These are phyloP conservation scores for Calocybe cyanea DNA, from an alignment of 768 basidiomycete genomes.

Conservation along the genomic window DNA sequence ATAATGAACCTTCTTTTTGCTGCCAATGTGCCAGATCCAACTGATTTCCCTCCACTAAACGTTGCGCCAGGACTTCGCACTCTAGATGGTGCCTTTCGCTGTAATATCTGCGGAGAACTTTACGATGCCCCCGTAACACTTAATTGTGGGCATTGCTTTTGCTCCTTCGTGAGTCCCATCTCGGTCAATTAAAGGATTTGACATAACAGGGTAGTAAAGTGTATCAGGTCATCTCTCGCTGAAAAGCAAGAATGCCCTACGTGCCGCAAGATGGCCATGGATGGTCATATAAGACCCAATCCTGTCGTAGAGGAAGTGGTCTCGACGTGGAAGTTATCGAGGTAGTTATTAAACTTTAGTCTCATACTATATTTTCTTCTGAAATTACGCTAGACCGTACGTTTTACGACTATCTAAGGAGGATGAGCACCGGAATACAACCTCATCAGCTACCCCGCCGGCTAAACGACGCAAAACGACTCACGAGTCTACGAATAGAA, in stretches of 20 bases:
- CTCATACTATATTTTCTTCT: too few species aligned
- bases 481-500: neutral
- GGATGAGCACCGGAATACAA: constrained; percentile 19
- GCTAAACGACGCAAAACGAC: constrained; percentile 16
- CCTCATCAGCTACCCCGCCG: constrained; percentile 6
- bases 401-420: constrained; percentile 39
- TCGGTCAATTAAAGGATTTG: constrained; percentile 3
- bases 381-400: constrained; percentile 31
- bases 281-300: constrained; percentile 65
- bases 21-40: constrained; percentile 53
- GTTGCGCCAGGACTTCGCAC: constrained; percentile 51
- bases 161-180: constrained; percentile 54
- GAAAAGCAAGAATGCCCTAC: constrained; percentile 67
- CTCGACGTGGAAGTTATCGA: constrained; percentile 64
- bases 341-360: constrained; percentile 35
- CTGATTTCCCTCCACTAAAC: constrained; percentile 56
- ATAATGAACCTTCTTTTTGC: constrained; percentile 19
- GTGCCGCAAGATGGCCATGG: constrained; percentile 57
- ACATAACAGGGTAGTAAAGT: constrained; percentile 39
- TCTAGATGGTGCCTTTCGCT: constrained; percentile 65
- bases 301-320: constrained; percentile 68
- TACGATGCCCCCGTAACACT: constrained; percentile 73
- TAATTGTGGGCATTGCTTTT: constrained; percentile 78
- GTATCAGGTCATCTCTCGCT: constrained; percentile 58
- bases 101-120: constrained; percentile 73